These are phyloP conservation scores for Aspergillus novofumigatus DNA, from an alignment of 2,329 filamentous ascomycete species.

Conservation along the genomic window DNA sequence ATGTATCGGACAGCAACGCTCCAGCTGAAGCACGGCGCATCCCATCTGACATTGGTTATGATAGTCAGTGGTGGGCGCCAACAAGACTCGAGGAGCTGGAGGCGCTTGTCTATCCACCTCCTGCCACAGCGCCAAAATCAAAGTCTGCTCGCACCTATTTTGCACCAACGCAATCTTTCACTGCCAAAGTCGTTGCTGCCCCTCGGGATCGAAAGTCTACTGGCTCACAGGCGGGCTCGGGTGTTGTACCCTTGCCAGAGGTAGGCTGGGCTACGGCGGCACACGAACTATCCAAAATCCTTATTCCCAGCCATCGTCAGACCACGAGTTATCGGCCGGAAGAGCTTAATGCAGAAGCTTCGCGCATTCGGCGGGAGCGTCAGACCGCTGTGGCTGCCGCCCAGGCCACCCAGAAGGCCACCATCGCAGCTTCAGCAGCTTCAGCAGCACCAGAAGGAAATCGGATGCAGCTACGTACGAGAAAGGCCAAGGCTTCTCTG, in stretches of 20 bases:
- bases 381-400: constrained; percentile 51
- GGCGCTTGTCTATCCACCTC: constrained; percentile 49
- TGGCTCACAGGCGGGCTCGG: constrained; percentile 44
- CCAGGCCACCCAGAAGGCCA: constrained; percentile 33
- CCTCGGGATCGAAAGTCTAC: constrained; percentile 50
- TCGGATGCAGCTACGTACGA: constrained; percentile 70
- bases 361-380: constrained; percentile 60
- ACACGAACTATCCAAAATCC: constrained; percentile 73
- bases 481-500: constrained; percentile 51
- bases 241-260: constrained; percentile 69
- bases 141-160: constrained; percentile 68
- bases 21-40: constrained; percentile 1
- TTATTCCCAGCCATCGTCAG: constrained; percentile 72
- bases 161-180: constrained; percentile 82
- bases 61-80: constrained; percentile 68
- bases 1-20: constrained; percentile 13
- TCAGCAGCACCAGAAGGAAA: constrained; percentile 41
- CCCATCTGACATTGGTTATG: constrained; percentile 46
- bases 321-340: constrained; percentile 72
- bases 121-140: constrained; percentile 50
- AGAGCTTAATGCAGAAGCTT: constrained; percentile 69
- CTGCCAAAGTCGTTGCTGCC: constrained; percentile 70
- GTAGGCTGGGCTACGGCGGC: constrained; percentile 83
- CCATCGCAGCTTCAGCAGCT: constrained; percentile 4
- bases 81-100: constrained; percentile 67